Conservation (phyloP, 768 basidiomycete genomes). For the Nidularia pulvinata region DNA sequence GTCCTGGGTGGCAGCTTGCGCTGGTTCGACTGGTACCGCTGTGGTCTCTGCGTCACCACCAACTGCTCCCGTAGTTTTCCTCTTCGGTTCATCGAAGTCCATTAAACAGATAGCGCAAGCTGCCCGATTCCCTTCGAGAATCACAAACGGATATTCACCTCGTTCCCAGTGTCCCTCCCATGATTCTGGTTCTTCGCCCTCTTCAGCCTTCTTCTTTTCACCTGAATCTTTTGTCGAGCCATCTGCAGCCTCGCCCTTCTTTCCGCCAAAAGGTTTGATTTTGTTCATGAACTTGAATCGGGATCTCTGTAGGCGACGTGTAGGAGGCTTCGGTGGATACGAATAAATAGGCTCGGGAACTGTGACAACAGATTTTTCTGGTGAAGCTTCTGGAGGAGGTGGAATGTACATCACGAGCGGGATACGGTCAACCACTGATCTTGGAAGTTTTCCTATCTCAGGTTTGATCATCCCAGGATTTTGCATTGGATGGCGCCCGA, state of each 20-base stretch:
- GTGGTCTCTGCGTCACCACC: not conserved
- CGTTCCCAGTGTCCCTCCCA: constrained; percentile 85
- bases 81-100: constrained; percentile 79
- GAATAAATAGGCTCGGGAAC: constrained; percentile 48
- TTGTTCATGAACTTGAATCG: constrained; percentile 55
- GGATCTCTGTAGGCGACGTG: constrained; percentile 26
- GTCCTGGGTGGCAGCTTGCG: not conserved
- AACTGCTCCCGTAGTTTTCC: constrained; percentile 13
- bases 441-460: constrained; percentile 75
- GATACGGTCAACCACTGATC: constrained; percentile 72
- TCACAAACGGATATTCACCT: constrained; percentile 78
- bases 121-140: constrained; percentile 81
- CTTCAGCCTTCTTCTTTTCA: constrained; percentile 9
- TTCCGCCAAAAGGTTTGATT: constrained; percentile 14
- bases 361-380: constrained; percentile 26
- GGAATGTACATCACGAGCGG: constrained; percentile 88
- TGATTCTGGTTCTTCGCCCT: constrained; percentile 33
- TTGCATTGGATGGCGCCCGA: constrained; percentile 81
- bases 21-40: too few relatives aligned
- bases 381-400: constrained; percentile 57
- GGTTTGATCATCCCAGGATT: constrained; percentile 74
- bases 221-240: constrained; percentile 4
- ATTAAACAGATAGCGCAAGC: constrained; percentile 83
- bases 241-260: constrained; percentile 13
- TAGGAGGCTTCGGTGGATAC: constrained; percentile 57